A percentile compares a stretch with the other conserved stretches of the same genome.
Evolutionary conservation across 257 asterid genomes (phyloP).

Genomic region (Scutellaria baicalensis): DNA sequence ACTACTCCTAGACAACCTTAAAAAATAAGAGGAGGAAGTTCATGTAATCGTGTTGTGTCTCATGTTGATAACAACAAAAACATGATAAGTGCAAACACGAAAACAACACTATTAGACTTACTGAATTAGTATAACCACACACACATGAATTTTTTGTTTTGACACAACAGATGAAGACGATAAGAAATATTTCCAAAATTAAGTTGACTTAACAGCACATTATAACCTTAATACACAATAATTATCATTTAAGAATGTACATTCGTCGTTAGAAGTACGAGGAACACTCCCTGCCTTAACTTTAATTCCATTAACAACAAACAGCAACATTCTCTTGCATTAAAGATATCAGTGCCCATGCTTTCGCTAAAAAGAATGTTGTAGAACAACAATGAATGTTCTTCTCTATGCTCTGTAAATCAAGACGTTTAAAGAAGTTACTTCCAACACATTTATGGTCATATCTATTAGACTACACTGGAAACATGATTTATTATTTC

Average conservation of each 20-base stretch:
- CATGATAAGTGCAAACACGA: too few species aligned
- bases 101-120: too few species aligned
- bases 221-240: too few species aligned
- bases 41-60: too few species aligned
- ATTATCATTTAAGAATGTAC: too few species aligned
- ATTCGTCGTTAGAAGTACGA: background rate
- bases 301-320: background rate
- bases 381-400: background rate
- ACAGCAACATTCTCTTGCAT: background rate
- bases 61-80: too few species aligned
- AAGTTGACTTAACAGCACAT: too few species aligned
- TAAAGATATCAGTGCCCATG: background rate
- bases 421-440: background rate
- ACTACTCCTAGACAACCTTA: background rate
- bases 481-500: background rate
- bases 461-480: background rate
- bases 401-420: background rate
- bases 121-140: too few species aligned
- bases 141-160: too few species aligned
- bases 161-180: too few species aligned
- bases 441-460: background rate
- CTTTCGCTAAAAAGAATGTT: background rate
- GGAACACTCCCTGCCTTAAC: background rate
- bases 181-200: too few species aligned
- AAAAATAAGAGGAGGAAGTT: too few species aligned